These are phyloP conservation scores for Eleusine coracana DNA, from an alignment of 176 grass and related monocot species.

Conservation along the genomic window DNA sequence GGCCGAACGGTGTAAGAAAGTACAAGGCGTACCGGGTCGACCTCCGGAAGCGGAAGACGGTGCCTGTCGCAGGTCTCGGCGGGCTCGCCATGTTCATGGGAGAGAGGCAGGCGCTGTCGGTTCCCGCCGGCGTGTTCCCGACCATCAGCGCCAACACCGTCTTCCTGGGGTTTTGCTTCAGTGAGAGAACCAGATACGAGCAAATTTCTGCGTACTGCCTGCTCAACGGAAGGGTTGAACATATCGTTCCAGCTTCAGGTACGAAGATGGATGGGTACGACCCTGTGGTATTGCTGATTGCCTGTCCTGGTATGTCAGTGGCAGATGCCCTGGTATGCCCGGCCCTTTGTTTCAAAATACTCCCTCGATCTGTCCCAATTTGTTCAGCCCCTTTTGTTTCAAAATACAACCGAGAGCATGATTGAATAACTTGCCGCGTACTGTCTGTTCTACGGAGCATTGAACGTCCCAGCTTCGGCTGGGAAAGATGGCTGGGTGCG, in stretches of 20 bases:
- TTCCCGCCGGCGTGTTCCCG: neutral
- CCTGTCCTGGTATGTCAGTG: neutral
- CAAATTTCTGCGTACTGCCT: neutral
- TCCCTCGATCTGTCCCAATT: too few species aligned
- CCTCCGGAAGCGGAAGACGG: neutral
- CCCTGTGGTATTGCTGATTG: neutral
- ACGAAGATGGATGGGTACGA: neutral
- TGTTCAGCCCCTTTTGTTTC: too few species aligned
- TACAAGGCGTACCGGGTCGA: neutral
- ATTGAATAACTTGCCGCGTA: too few species aligned
- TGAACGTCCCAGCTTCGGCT: too few species aligned
- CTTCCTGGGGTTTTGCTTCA: neutral
- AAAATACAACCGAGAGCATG: too few species aligned
- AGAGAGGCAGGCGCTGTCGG: neutral
- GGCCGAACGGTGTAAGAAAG: neutral
- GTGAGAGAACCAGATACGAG: too few species aligned
- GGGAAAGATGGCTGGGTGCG: too few species aligned
- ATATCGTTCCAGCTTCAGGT: too few species aligned
- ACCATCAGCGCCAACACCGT: neutral
- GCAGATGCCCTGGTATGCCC: too few species aligned
- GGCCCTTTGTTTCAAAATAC: too few species aligned
- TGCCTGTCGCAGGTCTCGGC: neutral
- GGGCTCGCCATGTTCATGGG: too few species aligned
- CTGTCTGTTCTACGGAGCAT: too few species aligned
- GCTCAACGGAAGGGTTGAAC: neutral